phyloP scores from a whole-genome alignment of 257 asterid genomes.

The Gardenia jasminoides region DNA sequence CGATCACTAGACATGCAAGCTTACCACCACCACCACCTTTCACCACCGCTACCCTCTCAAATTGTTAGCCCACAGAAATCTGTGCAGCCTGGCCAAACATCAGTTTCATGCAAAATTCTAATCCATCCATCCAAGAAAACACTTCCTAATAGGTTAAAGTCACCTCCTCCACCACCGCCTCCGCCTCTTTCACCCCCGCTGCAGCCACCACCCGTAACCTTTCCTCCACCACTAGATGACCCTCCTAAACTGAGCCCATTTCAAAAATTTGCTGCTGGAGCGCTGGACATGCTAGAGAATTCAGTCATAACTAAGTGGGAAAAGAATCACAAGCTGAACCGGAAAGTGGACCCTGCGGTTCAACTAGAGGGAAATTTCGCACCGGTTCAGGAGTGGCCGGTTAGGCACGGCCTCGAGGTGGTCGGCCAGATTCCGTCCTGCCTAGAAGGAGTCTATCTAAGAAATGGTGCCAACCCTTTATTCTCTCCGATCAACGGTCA shows the following conservation, averaged over 20 bases:
- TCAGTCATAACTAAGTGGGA: conserved; percentile 29
- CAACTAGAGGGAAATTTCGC: conserved; percentile 61
- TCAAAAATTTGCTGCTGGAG: conserved; percentile 44
- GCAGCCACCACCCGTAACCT: not conserved
- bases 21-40: conserved; percentile 26
- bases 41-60: conserved; percentile 8
- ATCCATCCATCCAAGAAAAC: conserved; percentile 23
- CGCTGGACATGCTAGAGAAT: conserved; percentile 43
- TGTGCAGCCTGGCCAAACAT: not conserved
- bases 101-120: conserved; percentile 32
- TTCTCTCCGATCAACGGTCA: conserved; percentile 48
- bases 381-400: conserved; percentile 61
- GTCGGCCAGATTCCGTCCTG: conserved; percentile 43
- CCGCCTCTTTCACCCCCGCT: not conserved
- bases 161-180: not conserved
- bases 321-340: conserved; percentile 39
- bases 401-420: conserved; percentile 47
- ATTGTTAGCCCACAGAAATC: not conserved
- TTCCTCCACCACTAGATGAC: not conserved
- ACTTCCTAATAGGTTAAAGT: conserved; percentile 10
- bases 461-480: conserved; percentile 62
- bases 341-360: conserved; percentile 48
- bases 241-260: conserved; percentile 30
- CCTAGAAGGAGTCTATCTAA: conserved; percentile 44
- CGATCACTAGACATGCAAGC: conserved; percentile 28